Percentiles rank a stretch among this genome's conserved stretches.
Evolutionary conservation across 179 eudicot genomes (phyloP).

Genomic region (Monotropa hypopitys): DNA sequence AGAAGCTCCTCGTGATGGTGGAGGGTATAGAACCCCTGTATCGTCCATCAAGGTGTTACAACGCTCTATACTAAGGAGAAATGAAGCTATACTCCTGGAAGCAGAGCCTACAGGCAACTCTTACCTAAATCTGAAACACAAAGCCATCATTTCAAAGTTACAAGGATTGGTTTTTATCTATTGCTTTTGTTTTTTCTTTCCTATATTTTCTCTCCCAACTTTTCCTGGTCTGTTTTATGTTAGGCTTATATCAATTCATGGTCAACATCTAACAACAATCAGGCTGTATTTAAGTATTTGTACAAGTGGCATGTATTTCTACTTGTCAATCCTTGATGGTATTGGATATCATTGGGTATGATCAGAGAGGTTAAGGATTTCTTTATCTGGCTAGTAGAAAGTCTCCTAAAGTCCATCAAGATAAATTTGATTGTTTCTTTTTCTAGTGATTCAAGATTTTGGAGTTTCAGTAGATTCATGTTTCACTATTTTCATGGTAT

Average conservation of each 20-base stretch:
- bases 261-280: background rate
- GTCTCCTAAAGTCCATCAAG: background rate
- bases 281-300: background rate
- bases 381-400: background rate
- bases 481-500: background rate
- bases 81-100: constrained; percentile 15
- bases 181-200: background rate
- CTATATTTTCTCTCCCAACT: background rate
- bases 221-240: background rate
- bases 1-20: constrained; percentile 29
- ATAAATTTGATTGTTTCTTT: background rate
- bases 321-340: background rate
- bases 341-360: background rate
- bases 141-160: background rate
- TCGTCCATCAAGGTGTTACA: constrained; percentile 36
- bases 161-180: background rate
- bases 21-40: constrained; percentile 11
- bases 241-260: background rate
- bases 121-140: background rate
- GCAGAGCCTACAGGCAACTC: constrained; percentile 38
- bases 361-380: background rate
- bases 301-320: background rate
- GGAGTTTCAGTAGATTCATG: background rate
- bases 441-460: background rate
- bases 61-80: constrained; percentile 48